phyloP scores from a whole-genome alignment of 768 basidiomycete genomes.

The Kondoa subrosea region DNA sequence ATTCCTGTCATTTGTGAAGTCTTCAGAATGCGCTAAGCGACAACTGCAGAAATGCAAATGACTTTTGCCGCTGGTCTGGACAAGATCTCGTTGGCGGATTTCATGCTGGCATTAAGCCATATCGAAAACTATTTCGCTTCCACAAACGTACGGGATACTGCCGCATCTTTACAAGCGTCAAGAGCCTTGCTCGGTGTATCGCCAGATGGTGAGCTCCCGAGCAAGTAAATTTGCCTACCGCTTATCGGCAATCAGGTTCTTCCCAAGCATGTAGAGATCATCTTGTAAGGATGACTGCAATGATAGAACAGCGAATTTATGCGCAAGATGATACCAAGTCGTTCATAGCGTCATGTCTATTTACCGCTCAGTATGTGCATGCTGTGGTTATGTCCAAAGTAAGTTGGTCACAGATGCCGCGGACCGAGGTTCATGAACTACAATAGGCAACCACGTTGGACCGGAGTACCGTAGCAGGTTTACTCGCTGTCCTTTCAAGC shows the following conservation, averaged over 20 bases:
- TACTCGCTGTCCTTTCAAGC: neutral
- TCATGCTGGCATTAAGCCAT: no score
- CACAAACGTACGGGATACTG: neutral
- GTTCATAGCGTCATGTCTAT: no score
- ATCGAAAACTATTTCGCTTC: no score
- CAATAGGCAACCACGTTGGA: neutral
- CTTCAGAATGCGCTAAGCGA: neutral
- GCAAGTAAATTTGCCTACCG: neutral
- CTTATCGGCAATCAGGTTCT: neutral
- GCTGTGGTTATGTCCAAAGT: no score
- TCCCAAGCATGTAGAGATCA: neutral
- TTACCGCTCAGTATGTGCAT: no score
- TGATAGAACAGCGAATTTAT: no score
- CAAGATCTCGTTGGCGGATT: neutral
- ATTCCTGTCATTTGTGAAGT: neutral
- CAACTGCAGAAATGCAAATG: neutral
- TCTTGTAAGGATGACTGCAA: no score
- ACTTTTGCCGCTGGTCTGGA: neutral
- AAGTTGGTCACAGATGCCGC: no score
- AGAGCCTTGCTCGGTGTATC: neutral
- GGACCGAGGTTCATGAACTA: neutral
- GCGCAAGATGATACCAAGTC: no score
- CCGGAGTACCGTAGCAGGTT: neutral
- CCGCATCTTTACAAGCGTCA: neutral
- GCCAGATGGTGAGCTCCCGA: neutral